Percentiles rank a stretch among this genome's conserved stretches.
phyloP scores from a whole-genome alignment of 208 protist genomes.

The Leishmania mexicana region DNA sequence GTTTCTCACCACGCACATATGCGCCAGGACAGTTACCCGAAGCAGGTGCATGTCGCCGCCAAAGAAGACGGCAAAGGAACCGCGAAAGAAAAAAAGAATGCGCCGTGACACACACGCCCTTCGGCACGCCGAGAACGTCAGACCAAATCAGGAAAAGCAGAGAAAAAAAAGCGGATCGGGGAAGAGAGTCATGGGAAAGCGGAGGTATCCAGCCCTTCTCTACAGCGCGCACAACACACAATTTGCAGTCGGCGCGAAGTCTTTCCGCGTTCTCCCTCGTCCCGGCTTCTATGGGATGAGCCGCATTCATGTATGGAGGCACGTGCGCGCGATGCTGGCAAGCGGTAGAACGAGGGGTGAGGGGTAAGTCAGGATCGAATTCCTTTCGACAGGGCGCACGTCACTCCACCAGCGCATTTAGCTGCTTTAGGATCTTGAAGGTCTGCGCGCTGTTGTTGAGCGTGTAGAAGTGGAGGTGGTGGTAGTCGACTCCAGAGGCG shows the following conservation, averaged over 20 bases:
- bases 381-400: background rate
- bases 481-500: constrained; percentile 51
- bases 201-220: too few species aligned
- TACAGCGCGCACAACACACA: background rate
- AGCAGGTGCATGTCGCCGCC: background rate
- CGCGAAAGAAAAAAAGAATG: background rate
- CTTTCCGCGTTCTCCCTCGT: background rate
- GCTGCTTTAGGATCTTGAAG: constrained; percentile 47
- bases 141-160: background rate
- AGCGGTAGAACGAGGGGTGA: background rate
- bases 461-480: constrained; percentile 84
- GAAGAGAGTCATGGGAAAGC: background rate
- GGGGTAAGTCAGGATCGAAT: background rate
- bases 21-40: constrained; percentile 10
- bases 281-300: background rate
- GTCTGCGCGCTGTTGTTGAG: constrained; percentile 50
- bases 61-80: background rate
- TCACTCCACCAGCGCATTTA: constrained; percentile 43
- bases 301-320: background rate
- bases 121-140: background rate
- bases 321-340: background rate
- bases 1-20: background rate
- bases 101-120: background rate
- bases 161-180: background rate
- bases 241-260: background rate